Conservation (phyloP, 2,329 filamentous ascomycete genomes). For the Monilinia aucupariae region DNA sequence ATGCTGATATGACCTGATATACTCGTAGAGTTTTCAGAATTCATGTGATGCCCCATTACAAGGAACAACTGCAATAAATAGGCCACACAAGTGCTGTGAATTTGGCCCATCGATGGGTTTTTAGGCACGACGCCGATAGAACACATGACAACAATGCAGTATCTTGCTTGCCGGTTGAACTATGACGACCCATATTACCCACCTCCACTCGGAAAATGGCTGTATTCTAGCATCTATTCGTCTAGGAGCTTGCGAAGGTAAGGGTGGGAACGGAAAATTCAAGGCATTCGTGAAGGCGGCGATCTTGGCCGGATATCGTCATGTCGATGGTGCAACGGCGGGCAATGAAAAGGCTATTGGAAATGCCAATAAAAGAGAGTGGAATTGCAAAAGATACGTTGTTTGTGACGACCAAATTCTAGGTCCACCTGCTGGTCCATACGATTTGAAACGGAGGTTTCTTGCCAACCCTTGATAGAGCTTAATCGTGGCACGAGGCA, state of each 20-base stretch:
- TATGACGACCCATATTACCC: not conserved
- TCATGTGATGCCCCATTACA: not conserved
- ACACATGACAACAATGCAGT: not conserved
- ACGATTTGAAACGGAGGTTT: not conserved
- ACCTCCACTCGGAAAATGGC: not conserved
- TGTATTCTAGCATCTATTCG: not conserved
- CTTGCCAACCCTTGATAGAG: not conserved
- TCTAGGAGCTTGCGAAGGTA: conserved; percentile 11
- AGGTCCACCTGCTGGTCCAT: not conserved
- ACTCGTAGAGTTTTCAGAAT: too few relatives aligned
- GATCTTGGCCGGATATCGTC: conserved; percentile 8
- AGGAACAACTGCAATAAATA: not conserved
- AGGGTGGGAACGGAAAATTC: not conserved
- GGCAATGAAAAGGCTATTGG: conserved; percentile 32
- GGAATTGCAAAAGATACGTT: conserved; percentile 38
- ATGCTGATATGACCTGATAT: too few relatives aligned
- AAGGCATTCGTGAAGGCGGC: not conserved
- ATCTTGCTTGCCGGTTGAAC: not conserved
- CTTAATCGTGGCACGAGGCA: conserved; percentile 11
- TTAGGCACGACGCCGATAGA: too few relatives aligned
- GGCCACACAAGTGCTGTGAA: not conserved
- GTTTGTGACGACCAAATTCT: conserved; percentile 31
- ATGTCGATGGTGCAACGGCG: conserved; percentile 3
- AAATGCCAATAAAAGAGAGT: conserved; percentile 36
- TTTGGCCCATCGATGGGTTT: too few relatives aligned